These are phyloP conservation scores for Bipolaris cookei DNA, from an alignment of 2,329 filamentous ascomycete genomes.

Conservation along the genomic window DNA sequence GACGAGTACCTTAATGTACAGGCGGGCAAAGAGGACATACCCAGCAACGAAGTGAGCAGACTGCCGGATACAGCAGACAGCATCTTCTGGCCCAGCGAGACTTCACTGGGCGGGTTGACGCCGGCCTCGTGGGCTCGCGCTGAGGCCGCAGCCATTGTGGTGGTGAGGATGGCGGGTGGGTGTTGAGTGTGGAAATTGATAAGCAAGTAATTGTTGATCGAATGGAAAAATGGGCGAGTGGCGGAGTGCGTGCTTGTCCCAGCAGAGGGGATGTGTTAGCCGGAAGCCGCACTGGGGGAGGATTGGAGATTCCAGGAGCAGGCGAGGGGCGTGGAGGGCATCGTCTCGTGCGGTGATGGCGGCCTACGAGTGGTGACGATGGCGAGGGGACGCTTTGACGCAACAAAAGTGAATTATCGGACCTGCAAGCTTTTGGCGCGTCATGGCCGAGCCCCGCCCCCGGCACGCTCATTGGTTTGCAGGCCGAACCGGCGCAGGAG, in stretches of 20 bases:
- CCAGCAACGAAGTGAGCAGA: slow-evolving; percentile 81
- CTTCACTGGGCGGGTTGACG: slow-evolving; percentile 61
- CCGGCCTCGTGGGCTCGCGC: slow-evolving; percentile 51
- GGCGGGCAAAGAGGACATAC: slow-evolving; percentile 6
- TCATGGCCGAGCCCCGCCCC: slow-evolving; percentile 15
- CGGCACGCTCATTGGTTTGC: slow-evolving; percentile 12
- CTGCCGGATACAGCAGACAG: slow-evolving; percentile 90
- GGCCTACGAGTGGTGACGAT: slow-evolving; percentile 27
- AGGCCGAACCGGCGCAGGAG: not conserved
- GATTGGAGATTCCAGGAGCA: slow-evolving; percentile 29
- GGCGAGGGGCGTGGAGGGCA: slow-evolving; percentile 35
- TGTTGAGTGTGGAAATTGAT: not conserved
- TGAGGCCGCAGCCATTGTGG: slow-evolving; percentile 41
- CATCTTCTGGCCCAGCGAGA: slow-evolving; percentile 91
- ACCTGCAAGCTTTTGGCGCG: slow-evolving; percentile 23
- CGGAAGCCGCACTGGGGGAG: slow-evolving; percentile 37
- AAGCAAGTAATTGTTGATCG: not conserved
- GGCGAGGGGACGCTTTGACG: slow-evolving; percentile 27
- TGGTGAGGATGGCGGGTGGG: not conserved
- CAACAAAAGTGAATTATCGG: slow-evolving; percentile 18
- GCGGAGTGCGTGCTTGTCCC: slow-evolving; percentile 3
- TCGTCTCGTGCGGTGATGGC: slow-evolving; percentile 28
- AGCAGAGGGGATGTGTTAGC: slow-evolving; percentile 32
- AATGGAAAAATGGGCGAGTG: not conserved
- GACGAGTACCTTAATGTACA: not conserved